Evolutionary conservation across 2,329 filamentous ascomycete genomes (phyloP), one percentile per base, ranked within the genome.

Genomic region (Curvularia lunata): DNA sequence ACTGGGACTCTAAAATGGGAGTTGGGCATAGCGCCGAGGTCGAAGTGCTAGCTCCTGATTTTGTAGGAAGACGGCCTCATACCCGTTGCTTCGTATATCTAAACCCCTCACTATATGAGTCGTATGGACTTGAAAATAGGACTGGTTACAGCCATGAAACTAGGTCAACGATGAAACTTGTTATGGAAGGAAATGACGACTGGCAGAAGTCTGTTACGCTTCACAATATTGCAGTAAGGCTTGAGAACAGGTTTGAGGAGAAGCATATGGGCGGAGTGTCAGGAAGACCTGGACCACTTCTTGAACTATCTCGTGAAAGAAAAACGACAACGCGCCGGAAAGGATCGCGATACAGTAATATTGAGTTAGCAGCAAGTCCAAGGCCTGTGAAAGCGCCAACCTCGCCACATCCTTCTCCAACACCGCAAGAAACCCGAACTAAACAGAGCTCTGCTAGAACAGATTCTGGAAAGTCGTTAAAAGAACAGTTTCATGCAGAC

Each of bases 231-330:
- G 42, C 42, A 5, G 57, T 62, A 1, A 48, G 43, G 10, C 54
- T 64, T 46, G 37, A 64, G 21, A 62, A 64, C 34, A 27, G 49
- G 30, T 64, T 62, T 48, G 28, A 64, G 43, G 34, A 57, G 40
- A 49, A 42, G 27, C 52, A 9, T 5, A 61, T 63, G 30, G 25
- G 40, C 21, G 23, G 42, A n/a, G 34, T 56, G 12, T 28, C 30
- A 49, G 52, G 50, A 8, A 63, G 52, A 53, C 58, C 54, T 54
- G n/a, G 30, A n/a, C 58, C 25, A 40, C 61, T 63, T 16, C 5
- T 5, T 48, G 12, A 63, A 34, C 27, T 63, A 9, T 19, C 43
- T 18, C 4, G 56, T n/a, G 38, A 63, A 18, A 60, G 48, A 57
- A 54, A 52, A 55, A 32, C 19, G 30, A 28, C 18, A 5, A 4